Conservation (phyloP, 345 rosid species). For the Melaleuca alternifolia region DNA sequence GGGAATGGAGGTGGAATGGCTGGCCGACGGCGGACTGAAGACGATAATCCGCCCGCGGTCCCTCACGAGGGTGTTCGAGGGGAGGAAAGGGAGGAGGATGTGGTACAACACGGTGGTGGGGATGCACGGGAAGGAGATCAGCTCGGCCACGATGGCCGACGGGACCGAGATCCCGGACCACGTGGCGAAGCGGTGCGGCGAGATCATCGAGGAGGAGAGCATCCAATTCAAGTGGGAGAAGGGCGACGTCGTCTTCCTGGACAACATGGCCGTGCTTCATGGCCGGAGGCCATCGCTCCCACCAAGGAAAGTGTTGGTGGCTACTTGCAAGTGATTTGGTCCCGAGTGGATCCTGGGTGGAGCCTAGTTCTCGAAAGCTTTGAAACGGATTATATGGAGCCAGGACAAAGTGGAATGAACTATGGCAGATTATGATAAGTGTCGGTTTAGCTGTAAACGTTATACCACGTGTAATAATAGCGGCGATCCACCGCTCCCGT, state of each 20-base stretch:
- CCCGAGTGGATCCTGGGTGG: neutral
- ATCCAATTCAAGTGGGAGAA: slow-evolving; percentile 64
- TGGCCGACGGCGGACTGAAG: slow-evolving; percentile 35
- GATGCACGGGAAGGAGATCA: slow-evolving; percentile 49
- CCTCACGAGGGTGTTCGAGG: slow-evolving; percentile 49
- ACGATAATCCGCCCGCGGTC: slow-evolving; percentile 19
- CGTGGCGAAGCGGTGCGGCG: slow-evolving; percentile 39
- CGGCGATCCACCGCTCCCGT: neutral
- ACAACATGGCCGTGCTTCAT: slow-evolving; percentile 54
- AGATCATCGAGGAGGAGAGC: slow-evolving; percentile 68
- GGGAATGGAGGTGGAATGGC: slow-evolving; percentile 63
- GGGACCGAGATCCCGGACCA: slow-evolving; percentile 41
- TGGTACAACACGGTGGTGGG: slow-evolving; percentile 62
- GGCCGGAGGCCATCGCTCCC: slow-evolving; percentile 57
- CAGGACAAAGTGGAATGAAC: neutral
- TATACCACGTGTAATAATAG: neutral
- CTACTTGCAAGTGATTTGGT: slow-evolving; percentile 36
- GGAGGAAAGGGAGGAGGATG: slow-evolving; percentile 61
- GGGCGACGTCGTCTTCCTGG: slow-evolving; percentile 57
- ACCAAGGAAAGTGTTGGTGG: slow-evolving; percentile 46
- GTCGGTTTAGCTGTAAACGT: neutral
- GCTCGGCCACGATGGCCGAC: slow-evolving; percentile 51
- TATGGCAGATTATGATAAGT: neutral
- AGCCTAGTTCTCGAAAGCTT: neutral
- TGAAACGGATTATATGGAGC: neutral